A percentile compares a stretch with the other conserved stretches of the same genome.
These are phyloP conservation scores for Tylopilus intermedius DNA, from an alignment of 768 basidiomycete species.

Conservation along the genomic window DNA sequence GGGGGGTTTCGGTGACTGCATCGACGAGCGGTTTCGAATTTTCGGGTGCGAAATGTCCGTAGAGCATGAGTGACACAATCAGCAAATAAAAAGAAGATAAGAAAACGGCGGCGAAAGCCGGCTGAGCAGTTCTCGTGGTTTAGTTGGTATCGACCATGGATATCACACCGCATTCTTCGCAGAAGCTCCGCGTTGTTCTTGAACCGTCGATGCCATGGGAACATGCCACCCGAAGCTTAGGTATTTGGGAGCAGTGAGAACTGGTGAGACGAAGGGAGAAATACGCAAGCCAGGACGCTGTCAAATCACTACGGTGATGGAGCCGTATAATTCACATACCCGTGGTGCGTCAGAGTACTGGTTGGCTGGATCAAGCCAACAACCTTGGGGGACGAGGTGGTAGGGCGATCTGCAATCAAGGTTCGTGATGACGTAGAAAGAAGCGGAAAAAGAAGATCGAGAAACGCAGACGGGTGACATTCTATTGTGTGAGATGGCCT, in stretches of 20 bases:
- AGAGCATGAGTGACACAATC: slow-evolving; percentile 26
- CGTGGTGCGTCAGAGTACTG: slow-evolving; percentile 59
- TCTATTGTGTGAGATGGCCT: slow-evolving; percentile 25
- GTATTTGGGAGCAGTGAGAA: slow-evolving; percentile 70
- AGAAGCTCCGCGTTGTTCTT: slow-evolving; percentile 80
- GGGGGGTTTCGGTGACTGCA: slow-evolving; percentile 17
- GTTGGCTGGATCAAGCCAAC: slow-evolving; percentile 69
- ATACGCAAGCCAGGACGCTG: slow-evolving; percentile 10
- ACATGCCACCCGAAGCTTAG: slow-evolving; percentile 77
- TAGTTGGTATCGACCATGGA: slow-evolving; percentile 80
- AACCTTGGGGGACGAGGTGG: slow-evolving; percentile 40
- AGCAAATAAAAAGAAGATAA: slow-evolving; percentile 31
- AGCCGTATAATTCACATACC: slow-evolving; percentile 44
- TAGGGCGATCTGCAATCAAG: slow-evolving; percentile 13
- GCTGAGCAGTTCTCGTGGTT: slow-evolving; percentile 2
- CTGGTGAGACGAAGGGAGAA: slow-evolving; percentile 31
- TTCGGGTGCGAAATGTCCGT: slow-evolving; percentile 20
- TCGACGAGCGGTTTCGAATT: slow-evolving; percentile 23
- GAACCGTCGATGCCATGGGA: slow-evolving; percentile 63
- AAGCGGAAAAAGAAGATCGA: slow-evolving; percentile 17
- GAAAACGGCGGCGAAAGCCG: slow-evolving; percentile 15
- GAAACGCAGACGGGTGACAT: slow-evolving; percentile 12
- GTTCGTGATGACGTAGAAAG: slow-evolving; percentile 17
- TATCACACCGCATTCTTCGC: slow-evolving; percentile 85
- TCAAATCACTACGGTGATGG: slow-evolving; percentile 9